Evolutionary conservation across 2,329 filamentous ascomycete species (phyloP).

Genomic region (Fusarium newnesense): DNA sequence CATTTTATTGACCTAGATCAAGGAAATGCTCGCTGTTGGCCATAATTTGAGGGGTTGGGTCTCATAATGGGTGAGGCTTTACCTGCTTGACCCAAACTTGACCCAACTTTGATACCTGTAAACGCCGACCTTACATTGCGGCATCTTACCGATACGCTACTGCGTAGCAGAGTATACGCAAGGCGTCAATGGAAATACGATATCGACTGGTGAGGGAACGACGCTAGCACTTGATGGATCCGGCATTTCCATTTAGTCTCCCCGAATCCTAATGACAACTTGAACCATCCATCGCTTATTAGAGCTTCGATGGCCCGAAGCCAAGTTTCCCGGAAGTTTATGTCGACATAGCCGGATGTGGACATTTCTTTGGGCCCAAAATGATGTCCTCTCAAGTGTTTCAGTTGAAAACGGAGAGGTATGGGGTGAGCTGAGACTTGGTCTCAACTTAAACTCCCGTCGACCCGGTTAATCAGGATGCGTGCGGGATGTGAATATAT

Average conservation of each 20-base stretch:
- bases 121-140: not conserved
- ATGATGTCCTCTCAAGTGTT: not conserved
- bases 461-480: not conserved
- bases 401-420: slow-evolving; percentile 10
- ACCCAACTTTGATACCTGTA: not conserved
- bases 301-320: not conserved
- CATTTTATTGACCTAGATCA: not conserved
- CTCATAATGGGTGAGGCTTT: not conserved
- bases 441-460: not conserved
- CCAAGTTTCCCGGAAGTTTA: not conserved
- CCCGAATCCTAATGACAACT: not conserved
- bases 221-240: not conserved
- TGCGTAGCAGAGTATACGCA: too few relatives aligned
- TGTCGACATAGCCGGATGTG: not conserved
- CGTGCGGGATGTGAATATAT: not conserved
- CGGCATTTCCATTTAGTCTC: not conserved
- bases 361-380: not conserved
- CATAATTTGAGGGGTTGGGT: not conserved
- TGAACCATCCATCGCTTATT: not conserved
- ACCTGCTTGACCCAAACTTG: not conserved
- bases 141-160: not conserved
- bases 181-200: not conserved
- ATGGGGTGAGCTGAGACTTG: slow-evolving; percentile 4
- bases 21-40: not conserved
- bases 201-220: not conserved